Base-by-base conservation (phyloP, 495 filamentous ascomycete species). In the Glarea lozoyensis region DNA sequence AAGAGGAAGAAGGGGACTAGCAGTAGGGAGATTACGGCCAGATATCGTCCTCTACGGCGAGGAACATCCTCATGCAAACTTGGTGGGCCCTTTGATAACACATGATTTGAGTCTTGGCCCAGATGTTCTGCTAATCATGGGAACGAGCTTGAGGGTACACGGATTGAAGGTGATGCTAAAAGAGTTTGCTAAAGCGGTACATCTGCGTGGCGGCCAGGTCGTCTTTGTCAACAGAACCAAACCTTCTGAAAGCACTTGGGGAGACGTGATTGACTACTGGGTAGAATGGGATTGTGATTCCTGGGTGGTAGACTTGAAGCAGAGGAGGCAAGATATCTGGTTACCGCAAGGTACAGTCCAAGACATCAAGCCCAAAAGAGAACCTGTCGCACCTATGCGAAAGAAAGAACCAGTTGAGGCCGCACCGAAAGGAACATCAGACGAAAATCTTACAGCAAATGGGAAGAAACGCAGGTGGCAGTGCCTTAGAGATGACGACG, bases 31-130 rank as follows among this genome's bases (percentile, higher is more conserved):
- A 35, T 60, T 76, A 4, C 61, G 80, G n/a, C 81, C 81, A 0
- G 78, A 84, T 46, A 77, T 85, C 39, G 81, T 84, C 0, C 59
- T 85, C 0, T 85, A 85, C 49, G 78, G 78, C 4, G 81, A 85
- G 46, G 81, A 82, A 29, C 79, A 84, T 43, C 81, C 81, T 0
- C 64, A 72, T n/a, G 74, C 75, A 0, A 72, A 82, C 52, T 60
- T 74, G 13, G 73, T 84, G 41, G 74, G 69, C 10, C 66, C 66
- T 3, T 67, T 84, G 9, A 68, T 78, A 3, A 72, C 77, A n/a
- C 70, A 80, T 27, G 81, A 85, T 49, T 64, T 81, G 4, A 66
- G 66, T 12, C 60, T 75, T 0, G 64, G 65, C 0, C 81, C 80
- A 0, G 81, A 85, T 52, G 63, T 81, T 37, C 60, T 85, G 38